Conservation (phyloP, 1,284 basidiomycete genomes). For the Schizophyllum amplum region DNA sequence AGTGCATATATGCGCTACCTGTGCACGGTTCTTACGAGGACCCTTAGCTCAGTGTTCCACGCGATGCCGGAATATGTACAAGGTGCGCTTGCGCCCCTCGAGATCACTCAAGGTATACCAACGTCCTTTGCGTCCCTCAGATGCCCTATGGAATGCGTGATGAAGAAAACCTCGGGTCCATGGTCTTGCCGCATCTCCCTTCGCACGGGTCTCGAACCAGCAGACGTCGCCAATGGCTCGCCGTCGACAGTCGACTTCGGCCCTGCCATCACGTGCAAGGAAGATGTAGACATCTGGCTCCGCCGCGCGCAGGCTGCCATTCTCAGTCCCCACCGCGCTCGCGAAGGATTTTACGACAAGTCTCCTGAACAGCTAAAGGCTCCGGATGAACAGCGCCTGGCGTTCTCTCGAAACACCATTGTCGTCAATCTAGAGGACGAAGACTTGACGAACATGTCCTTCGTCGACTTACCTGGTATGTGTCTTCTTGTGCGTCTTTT, state of each 20-base stretch:
- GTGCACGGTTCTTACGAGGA: not conserved
- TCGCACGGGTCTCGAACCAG: slow-evolving; percentile 17
- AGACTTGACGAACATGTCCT: slow-evolving; percentile 37
- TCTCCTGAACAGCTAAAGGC: slow-evolving; percentile 14
- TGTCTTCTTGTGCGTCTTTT: not conserved
- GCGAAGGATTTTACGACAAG: slow-evolving; percentile 23
- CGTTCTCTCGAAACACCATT: slow-evolving; percentile 54
- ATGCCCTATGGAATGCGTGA: slow-evolving; percentile 49
- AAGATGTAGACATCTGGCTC: slow-evolving; percentile 42
- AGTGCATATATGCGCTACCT: slow-evolving; percentile 10
- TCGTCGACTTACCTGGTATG: slow-evolving; percentile 46
- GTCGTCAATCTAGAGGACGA: slow-evolving; percentile 27
- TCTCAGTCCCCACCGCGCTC: slow-evolving; percentile 32
- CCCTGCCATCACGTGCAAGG: slow-evolving; percentile 26
- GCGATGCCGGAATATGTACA: slow-evolving; percentile 55
- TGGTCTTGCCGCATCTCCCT: slow-evolving; percentile 50
- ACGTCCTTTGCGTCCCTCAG: slow-evolving; percentile 24
- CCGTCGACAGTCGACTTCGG: slow-evolving; percentile 27
- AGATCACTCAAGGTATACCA: not conserved
- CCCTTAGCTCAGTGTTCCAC: slow-evolving; percentile 45
- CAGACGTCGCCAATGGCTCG: not conserved
- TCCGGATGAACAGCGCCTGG: slow-evolving; percentile 17
- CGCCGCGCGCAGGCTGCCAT: slow-evolving; percentile 54
- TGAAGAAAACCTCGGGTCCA: slow-evolving; percentile 28
- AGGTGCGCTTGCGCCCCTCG: slow-evolving; percentile 24